These are phyloP conservation scores for Galerina marginata DNA, from an alignment of 768 basidiomycete genomes.

Conservation along the genomic window DNA sequence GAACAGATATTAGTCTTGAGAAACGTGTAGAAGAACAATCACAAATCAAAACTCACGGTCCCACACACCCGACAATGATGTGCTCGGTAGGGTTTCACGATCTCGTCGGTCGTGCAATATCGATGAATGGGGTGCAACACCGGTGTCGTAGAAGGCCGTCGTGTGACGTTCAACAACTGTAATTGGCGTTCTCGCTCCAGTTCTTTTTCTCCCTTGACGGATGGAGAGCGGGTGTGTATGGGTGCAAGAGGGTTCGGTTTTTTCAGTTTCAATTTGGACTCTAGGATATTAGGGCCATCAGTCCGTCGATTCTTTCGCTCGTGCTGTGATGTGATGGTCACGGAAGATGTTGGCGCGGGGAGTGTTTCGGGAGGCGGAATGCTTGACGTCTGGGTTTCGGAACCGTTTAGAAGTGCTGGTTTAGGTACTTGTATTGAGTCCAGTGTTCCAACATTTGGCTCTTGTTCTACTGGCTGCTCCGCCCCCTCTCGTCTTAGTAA, in stretches of 20 bases:
- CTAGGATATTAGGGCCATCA: background rate
- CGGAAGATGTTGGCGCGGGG: slow-evolving; percentile 5
- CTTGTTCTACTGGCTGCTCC: slow-evolving; percentile 2
- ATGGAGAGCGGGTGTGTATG: background rate
- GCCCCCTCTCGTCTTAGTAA: slow-evolving; percentile 25
- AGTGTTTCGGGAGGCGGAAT: background rate
- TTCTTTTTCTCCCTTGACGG: slow-evolving; percentile 1
- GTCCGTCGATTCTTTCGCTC: background rate
- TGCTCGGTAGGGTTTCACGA: slow-evolving; percentile 75
- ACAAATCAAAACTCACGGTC: slow-evolving; percentile 56
- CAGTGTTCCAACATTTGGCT: slow-evolving; percentile 9
- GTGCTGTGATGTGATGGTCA: slow-evolving; percentile 5
- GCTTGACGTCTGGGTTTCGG: background rate
- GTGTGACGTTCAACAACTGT: slow-evolving; percentile 28
- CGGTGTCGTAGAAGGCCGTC: slow-evolving; percentile 42
- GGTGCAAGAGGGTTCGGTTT: slow-evolving; percentile 2
- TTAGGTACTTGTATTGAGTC: slow-evolving; percentile 15
- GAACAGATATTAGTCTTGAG: background rate
- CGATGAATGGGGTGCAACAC: slow-evolving; percentile 66
- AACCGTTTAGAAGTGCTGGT: background rate
- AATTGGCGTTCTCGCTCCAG: slow-evolving; percentile 7
- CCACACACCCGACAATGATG: slow-evolving; percentile 87
- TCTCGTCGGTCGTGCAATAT: slow-evolving; percentile 66
- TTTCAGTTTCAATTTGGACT: slow-evolving; percentile 12
- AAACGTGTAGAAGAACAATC: slow-evolving; percentile 1